phyloP scores from a whole-genome alignment of 2,329 filamentous ascomycete species.

The Epichloe brachyelytri region DNA sequence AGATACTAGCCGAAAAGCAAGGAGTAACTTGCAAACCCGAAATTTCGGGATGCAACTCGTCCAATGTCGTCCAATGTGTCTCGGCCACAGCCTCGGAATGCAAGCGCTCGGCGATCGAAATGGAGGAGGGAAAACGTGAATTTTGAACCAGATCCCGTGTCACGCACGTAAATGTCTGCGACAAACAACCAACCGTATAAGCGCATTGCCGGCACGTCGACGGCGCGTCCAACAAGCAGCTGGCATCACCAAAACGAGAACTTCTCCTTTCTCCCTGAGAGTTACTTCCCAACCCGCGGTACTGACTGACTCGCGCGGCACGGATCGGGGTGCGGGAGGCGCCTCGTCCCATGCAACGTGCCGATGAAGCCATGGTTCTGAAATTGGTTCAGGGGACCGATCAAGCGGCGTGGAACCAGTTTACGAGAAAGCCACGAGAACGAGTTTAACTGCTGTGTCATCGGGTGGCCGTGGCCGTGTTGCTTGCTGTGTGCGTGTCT shows the following conservation, averaged over 20 bases:
- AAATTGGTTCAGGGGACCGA: conserved; percentile 4
- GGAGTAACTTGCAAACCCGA: not conserved
- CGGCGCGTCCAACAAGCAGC: not conserved
- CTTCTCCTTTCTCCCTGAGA: not conserved
- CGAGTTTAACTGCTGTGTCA: not conserved
- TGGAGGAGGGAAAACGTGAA: not conserved
- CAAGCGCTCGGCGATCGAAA: not conserved
- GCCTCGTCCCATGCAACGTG: conserved; percentile 1
- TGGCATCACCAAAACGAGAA: not conserved
- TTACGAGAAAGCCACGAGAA: not conserved
- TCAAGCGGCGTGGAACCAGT: not conserved
- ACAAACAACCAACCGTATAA: not conserved
- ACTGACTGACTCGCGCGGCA: conserved; percentile 6
- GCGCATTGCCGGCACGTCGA: not conserved
- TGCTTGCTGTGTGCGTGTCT: not conserved
- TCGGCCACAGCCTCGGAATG: not conserved
- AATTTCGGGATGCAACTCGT: not conserved
- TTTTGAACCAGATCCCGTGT: not conserved
- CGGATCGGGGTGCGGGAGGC: conserved; percentile 7
- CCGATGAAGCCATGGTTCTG: not conserved
- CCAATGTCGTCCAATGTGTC: not conserved
- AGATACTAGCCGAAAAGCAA: not conserved
- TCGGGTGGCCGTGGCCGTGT: too few relatives aligned
- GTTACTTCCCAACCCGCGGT: not conserved
- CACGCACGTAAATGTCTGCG: not conserved